Evolutionary conservation across 208 protist genomes (phyloP).

Genomic region (Naegleria lovaniensis): DNA sequence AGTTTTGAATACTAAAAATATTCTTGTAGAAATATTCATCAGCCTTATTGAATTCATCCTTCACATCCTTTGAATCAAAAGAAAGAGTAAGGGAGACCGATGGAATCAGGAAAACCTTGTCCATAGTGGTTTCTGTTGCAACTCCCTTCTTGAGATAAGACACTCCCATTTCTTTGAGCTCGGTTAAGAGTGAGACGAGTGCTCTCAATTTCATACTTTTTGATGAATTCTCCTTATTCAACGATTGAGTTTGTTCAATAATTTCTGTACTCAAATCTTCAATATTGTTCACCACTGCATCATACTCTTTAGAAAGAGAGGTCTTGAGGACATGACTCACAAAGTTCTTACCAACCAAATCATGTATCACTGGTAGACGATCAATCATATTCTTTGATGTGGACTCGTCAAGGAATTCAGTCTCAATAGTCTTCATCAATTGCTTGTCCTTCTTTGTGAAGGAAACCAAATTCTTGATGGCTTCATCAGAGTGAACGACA

Average conservation of each 20-base stretch:
- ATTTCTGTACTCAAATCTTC: neutral
- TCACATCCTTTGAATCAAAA: neutral
- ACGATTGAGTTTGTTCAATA: neutral
- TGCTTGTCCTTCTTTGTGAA: neutral
- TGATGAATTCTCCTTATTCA: neutral
- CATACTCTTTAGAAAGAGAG: neutral
- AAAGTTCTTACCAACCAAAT: neutral
- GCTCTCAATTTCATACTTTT: conserved; percentile 8
- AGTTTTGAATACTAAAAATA: neutral
- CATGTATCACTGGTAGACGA: neutral
- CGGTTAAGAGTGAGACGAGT: neutral
- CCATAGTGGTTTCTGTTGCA: neutral
- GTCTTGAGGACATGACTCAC: neutral
- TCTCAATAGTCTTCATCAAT: neutral
- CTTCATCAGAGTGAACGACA: neutral
- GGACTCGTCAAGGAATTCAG: neutral
- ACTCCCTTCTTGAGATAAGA: neutral
- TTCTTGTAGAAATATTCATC: conserved; percentile 23
- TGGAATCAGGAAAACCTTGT: neutral
- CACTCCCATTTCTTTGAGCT: neutral
- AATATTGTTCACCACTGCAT: neutral
- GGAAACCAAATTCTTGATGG: neutral
- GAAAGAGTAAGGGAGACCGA: neutral
- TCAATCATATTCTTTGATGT: neutral
- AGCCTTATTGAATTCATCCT: neutral